Evolutionary conservation across 805 yeast genomes (phyloP).

Genomic region (Lipomyces oligophaga): DNA sequence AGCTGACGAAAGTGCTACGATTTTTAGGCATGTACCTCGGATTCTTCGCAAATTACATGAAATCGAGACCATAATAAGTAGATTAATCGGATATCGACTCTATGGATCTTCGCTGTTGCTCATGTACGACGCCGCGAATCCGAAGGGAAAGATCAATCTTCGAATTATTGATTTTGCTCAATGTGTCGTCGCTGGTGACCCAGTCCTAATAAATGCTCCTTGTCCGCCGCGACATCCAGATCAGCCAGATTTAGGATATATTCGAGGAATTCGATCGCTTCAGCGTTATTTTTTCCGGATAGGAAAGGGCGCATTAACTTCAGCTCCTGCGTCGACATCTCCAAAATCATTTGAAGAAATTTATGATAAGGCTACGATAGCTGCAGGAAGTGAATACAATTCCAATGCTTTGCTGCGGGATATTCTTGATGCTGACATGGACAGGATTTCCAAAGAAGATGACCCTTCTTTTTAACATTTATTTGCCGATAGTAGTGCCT

Average conservation of each 20-base stretch:
- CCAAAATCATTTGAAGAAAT: no score
- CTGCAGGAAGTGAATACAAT: no score
- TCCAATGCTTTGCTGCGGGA: no score
- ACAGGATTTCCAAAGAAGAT: no score
- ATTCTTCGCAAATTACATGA: conserved; percentile 59
- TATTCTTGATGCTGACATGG: no score
- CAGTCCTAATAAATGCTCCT: conserved; percentile 36
- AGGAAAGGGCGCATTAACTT: conserved; percentile 43
- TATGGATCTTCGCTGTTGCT: conserved; percentile 87
- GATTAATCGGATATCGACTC: conserved; percentile 71
- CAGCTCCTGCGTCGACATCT: no score
- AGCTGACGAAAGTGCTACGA: conserved; percentile 56
- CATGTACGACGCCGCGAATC: conserved; percentile 71
- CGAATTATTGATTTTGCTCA: conserved; percentile 94
- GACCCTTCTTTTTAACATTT: no score
- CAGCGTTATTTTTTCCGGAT: conserved; percentile 60
- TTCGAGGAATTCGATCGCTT: conserved; percentile 75
- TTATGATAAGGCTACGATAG: no score
- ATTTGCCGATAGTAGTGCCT: no score
- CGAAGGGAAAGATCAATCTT: conserved; percentile 40
- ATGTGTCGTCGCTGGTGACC: conserved; percentile 66
- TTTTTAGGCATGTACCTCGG: conserved; percentile 62
- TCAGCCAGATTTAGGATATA: conserved; percentile 74
- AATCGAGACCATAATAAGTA: conserved; percentile 51
- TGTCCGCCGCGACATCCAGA: conserved; percentile 70